phyloP scores from a whole-genome alignment of 176 grass and related monocot genomes.

The Cenchrus americanus region DNA sequence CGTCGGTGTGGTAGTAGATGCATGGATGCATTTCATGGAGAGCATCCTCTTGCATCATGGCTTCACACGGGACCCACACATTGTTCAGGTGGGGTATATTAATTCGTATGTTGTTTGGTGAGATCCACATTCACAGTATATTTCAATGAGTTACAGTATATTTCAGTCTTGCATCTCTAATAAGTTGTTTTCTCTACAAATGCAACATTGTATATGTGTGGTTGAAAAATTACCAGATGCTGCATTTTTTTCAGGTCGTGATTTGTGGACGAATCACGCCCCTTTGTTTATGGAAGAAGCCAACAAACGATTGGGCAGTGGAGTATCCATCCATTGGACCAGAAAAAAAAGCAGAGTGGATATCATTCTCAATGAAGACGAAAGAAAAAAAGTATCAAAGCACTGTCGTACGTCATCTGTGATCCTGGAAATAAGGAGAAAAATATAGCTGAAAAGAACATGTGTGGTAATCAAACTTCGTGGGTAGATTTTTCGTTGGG shows the following conservation, averaged over 20 bases:
- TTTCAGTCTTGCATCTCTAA: too few relatives aligned
- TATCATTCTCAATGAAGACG: constrained; percentile 24
- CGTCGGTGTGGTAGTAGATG: too few relatives aligned
- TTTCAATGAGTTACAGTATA: too few relatives aligned
- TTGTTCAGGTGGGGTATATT: too few relatives aligned
- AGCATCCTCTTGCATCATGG: too few relatives aligned
- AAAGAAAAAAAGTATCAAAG: background rate
- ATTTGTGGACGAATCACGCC: background rate
- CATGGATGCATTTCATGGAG: too few relatives aligned
- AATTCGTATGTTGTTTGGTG: too few relatives aligned
- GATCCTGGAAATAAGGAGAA: background rate
- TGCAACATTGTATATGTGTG: background rate
- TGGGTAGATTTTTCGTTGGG: background rate
- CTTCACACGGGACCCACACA: too few relatives aligned
- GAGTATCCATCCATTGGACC: background rate
- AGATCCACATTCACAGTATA: too few relatives aligned
- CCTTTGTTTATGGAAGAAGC: constrained; percentile 22
- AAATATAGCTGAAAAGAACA: constrained; percentile 25
- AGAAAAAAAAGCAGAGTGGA: constrained; percentile 22
- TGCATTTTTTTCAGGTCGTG: background rate
- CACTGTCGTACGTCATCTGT: background rate
- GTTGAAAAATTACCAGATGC: background rate
- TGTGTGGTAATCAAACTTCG: constrained; percentile 9
- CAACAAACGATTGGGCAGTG: constrained; percentile 19
- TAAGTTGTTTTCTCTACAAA: too few relatives aligned